Conservation (phyloP, 108 stramenopile genomes). For the Stephanodiscus minutulus region DNA sequence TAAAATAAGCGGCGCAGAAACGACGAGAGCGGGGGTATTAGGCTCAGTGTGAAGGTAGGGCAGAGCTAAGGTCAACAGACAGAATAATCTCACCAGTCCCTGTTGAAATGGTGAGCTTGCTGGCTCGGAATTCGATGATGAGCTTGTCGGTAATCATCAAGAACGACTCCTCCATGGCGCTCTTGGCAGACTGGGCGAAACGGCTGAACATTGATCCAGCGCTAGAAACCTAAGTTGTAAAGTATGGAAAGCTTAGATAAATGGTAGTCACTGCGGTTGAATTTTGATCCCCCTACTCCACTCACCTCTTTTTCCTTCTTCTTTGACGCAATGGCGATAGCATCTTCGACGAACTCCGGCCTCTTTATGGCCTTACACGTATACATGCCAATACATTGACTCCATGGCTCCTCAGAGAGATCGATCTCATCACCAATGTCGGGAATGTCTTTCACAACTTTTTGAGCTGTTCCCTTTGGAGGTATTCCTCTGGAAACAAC, state of each 20-base stretch:
- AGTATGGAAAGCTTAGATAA: too few relatives aligned
- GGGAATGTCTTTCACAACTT: slow-evolving; percentile 39
- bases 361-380: slow-evolving; percentile 85
- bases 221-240: slow-evolving; percentile 42
- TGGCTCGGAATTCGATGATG: slow-evolving; percentile 82
- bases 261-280: neutral
- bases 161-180: slow-evolving; percentile 87
- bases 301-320: slow-evolving; percentile 48
- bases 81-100: slow-evolving; percentile 49
- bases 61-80: slow-evolving; percentile 9
- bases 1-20: neutral
- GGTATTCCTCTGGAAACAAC: slow-evolving; percentile 24
- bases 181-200: slow-evolving; percentile 78
- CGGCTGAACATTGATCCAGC: slow-evolving; percentile 78
- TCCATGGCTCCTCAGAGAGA: slow-evolving; percentile 83
- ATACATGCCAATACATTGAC: slow-evolving; percentile 80
- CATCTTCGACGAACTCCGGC: slow-evolving; percentile 74
- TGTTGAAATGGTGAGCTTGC: slow-evolving; percentile 74
- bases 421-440: slow-evolving; percentile 87
- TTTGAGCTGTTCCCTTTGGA: neutral
- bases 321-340: slow-evolving; percentile 50
- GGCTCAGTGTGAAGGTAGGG: neutral
- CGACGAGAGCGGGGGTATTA: neutral
- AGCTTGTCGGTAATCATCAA: slow-evolving; percentile 85
- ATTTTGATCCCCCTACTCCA: neutral